Evolutionary conservation across 2,329 filamentous ascomycete genomes (phyloP).

Genomic region (Samsoniella hepiali): DNA sequence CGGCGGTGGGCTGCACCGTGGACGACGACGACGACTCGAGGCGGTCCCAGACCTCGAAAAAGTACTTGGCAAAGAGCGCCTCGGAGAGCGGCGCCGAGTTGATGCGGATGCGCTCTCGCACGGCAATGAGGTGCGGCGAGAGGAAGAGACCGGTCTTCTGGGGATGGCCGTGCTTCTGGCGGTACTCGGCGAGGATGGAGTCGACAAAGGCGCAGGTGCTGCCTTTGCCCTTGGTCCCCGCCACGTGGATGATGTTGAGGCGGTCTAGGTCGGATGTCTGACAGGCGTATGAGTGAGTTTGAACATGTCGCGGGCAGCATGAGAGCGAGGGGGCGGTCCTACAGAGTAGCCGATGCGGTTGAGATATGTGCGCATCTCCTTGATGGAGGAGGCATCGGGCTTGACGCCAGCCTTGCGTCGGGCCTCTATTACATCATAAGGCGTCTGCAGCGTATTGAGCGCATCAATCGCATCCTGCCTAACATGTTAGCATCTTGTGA

Average conservation of each 20-base stretch:
- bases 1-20: not conserved
- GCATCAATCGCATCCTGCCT: slow-evolving; percentile 75
- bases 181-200: slow-evolving; percentile 57
- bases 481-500: not conserved
- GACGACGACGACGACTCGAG: slow-evolving; percentile 36
- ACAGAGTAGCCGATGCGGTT: slow-evolving; percentile 72
- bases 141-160: slow-evolving; percentile 62
- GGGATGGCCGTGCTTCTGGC: slow-evolving; percentile 32
- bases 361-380: slow-evolving; percentile 78
- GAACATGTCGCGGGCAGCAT: not conserved
- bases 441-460: slow-evolving; percentile 88
- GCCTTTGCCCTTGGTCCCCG: slow-evolving; percentile 76
- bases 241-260: slow-evolving; percentile 67
- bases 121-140: slow-evolving; percentile 65
- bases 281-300: not conserved
- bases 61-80: slow-evolving; percentile 59
- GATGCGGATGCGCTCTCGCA: slow-evolving; percentile 65
- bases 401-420: slow-evolving; percentile 70
- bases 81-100: slow-evolving; percentile 56
- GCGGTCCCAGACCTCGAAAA: slow-evolving; percentile 65
- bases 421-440: slow-evolving; percentile 75
- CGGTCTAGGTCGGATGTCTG: slow-evolving; percentile 49
- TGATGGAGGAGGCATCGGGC: slow-evolving; percentile 66
- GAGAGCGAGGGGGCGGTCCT: slow-evolving; percentile 19
- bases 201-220: slow-evolving; percentile 67